These are phyloP conservation scores for Fusarium equiseti DNA, from an alignment of 2,329 filamentous ascomycete genomes.

Conservation along the genomic window DNA sequence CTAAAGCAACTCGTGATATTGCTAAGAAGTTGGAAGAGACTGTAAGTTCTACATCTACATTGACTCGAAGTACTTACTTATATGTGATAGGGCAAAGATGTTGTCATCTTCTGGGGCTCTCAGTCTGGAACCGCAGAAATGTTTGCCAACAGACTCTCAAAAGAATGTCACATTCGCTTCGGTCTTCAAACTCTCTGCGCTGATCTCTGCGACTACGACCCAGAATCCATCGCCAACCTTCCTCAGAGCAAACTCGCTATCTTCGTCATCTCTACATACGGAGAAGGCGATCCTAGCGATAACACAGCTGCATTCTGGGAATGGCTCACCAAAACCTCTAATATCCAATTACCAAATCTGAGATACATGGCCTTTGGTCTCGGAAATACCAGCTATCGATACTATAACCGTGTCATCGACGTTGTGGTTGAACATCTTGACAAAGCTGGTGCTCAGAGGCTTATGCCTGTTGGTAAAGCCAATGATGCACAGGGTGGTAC, in stretches of 20 bases:
- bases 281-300: slow-evolving; percentile 57
- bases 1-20: slow-evolving; percentile 59
- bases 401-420: slow-evolving; percentile 54
- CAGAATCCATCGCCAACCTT: slow-evolving; percentile 51
- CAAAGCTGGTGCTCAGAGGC: slow-evolving; percentile 45
- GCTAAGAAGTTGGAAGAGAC: slow-evolving; percentile 51
- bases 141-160: slow-evolving; percentile 87
- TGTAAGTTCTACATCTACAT: slow-evolving; percentile 28
- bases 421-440: slow-evolving; percentile 44
- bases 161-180: slow-evolving; percentile 89
- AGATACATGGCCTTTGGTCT: slow-evolving; percentile 55
- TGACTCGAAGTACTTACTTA: not conserved
- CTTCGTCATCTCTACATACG: slow-evolving; percentile 56
- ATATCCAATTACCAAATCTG: slow-evolving; percentile 39
- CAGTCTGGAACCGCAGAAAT: slow-evolving; percentile 97
- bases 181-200: slow-evolving; percentile 89
- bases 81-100: slow-evolving; percentile 73
- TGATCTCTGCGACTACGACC: slow-evolving; percentile 62
- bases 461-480: slow-evolving; percentile 48
- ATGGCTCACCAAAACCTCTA: slow-evolving; percentile 41
- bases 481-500: slow-evolving; percentile 51
- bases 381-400: slow-evolving; percentile 55
- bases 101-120: slow-evolving; percentile 93
- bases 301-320: slow-evolving; percentile 52
- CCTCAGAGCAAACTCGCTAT: slow-evolving; percentile 47